Evolutionary conservation across 805 yeast genomes (phyloP), one percentile per base, ranked within the genome.

Genomic region (Ogataea ganodermae): DNA sequence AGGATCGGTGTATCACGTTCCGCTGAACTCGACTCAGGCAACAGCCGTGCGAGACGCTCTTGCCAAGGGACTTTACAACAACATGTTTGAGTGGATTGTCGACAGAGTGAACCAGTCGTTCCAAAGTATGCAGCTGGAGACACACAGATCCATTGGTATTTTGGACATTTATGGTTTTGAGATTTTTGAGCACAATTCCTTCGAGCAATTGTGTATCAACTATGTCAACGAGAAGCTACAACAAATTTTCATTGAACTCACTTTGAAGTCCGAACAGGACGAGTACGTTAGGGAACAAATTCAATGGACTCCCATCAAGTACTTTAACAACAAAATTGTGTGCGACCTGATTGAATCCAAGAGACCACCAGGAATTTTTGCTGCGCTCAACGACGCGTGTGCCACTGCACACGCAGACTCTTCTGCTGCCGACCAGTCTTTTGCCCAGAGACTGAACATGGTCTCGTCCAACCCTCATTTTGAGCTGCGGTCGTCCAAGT

Each of bases 341-440:
- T 94, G 98, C 73, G 99, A 94, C 59, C 76, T 94, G 63, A 94
- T 94, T 62, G 99, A 94, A 70, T 86, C 89, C 23, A 81, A 81
- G 50, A 81, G 97, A 62, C 98, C 99, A 1, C 97, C 97, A 1
- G 99, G 99, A 50, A 77, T 94, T 36, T 91, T 94, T 72, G 95
- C 98, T 2, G 96, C 96, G 2, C 77, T 94, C 70, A 94, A 92
- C 68, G 99, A 94, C 73, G 92, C 98, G 0, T 85, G 90, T 61
- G 97, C 97, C 30, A 94, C 98, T 22, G 99, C 99, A 0, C 99
- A 94, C 65, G 99, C 99, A 3, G 98, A 94, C 63, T 86, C 97
- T 1, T 77, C 73, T 44, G 99, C 98, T 16, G 98, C 98, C 2
- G 99, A 94, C 67, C 96, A 90, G 70, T 88, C 95, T 1, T 94